Percentiles rank a stretch among this genome's conserved stretches.
Conservation (phyloP, 1,139 yeast species). For the Tardiomyces depauwii region DNA sequence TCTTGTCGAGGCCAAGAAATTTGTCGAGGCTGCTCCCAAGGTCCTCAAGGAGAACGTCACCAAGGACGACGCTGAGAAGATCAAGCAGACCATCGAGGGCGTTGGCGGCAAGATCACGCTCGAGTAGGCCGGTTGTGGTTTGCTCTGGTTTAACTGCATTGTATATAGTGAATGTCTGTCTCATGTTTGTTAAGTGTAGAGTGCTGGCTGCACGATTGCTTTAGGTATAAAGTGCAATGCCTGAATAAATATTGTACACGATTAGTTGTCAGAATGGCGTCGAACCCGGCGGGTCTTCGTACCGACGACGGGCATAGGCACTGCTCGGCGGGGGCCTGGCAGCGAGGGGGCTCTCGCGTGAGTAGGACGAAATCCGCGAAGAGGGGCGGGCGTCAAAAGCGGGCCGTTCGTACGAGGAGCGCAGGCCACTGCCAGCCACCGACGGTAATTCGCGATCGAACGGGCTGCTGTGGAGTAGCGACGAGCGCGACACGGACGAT, state of each 20-base stretch:
- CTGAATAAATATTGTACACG: too few relatives aligned
- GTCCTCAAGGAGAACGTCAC: slow-evolving; percentile 75
- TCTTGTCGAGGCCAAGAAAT: slow-evolving; percentile 92
- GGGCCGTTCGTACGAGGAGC: background rate
- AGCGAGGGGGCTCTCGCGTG: background rate
- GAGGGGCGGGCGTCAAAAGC: too few relatives aligned
- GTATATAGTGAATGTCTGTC: background rate
- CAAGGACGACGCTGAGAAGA: slow-evolving; percentile 85
- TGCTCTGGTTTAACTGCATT: background rate
- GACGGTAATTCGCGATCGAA: background rate
- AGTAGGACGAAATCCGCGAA: background rate
- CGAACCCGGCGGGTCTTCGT: background rate
- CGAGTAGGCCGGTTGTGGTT: slow-evolving; percentile 41
- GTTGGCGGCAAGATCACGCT: slow-evolving; percentile 87
- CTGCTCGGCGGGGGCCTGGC: background rate
- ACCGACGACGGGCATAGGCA: background rate
- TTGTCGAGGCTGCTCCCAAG: slow-evolving; percentile 97
- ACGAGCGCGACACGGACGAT: background rate
- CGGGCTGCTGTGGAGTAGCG: background rate
- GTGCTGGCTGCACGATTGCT: too few relatives aligned
- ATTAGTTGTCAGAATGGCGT: too few relatives aligned
- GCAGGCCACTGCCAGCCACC: background rate
- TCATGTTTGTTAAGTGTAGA: too few relatives aligned
- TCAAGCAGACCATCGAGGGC: slow-evolving; percentile 85
- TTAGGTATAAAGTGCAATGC: too few relatives aligned